Base-by-base conservation (phyloP, 2,329 filamentous ascomycete species). In the Fusarium humuli region DNA sequence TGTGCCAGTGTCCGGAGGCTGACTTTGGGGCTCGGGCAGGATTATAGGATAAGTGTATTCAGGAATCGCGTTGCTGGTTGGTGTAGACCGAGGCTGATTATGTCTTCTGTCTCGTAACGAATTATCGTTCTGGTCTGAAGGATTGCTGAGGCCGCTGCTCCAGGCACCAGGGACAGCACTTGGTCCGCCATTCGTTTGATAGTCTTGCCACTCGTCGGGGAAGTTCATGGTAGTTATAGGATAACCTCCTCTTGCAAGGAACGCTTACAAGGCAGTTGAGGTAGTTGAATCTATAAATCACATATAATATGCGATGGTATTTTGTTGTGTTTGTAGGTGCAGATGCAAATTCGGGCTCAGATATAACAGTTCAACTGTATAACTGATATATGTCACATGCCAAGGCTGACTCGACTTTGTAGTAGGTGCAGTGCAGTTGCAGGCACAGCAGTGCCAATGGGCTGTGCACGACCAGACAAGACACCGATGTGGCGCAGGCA, bases 321-420 rank as follows among this genome's bases (percentile, higher is more conserved):
- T 7, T 27, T 47, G 34, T n/a, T 29, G 18, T 3, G 13, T 4
- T 7, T 47, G 45, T 14, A 47, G 9, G 29, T 47, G 18, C 7
- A 29, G 23, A 29, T 47, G 45, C 13, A 20, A 14, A 47, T 29
- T 3, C 20, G 42, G 10, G 34, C 10, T 37, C 34, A 27, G 23
- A 41, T 42, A 22, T 25, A 30, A 29, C 29, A 40, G 30, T 18
- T 61, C 27, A n/a, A 40, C 22, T 32, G 5, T 23, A 40, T 32
- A 44, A 32, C 32, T 37, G 34, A n/a, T 5, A 37, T n/a, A 29
- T 37, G 48, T 29, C 48, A 59, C 40, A 53, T 49, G 44, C 40
- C 57, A 45, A 65, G 63, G 62, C 59, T 58, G 62, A 64, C 62
- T 58, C 37, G 14, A 49, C 30, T 20, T 20, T 29, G 44, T 48